Conservation (phyloP, 1,284 basidiomycete genomes). For the Amylostereum areolatum region DNA sequence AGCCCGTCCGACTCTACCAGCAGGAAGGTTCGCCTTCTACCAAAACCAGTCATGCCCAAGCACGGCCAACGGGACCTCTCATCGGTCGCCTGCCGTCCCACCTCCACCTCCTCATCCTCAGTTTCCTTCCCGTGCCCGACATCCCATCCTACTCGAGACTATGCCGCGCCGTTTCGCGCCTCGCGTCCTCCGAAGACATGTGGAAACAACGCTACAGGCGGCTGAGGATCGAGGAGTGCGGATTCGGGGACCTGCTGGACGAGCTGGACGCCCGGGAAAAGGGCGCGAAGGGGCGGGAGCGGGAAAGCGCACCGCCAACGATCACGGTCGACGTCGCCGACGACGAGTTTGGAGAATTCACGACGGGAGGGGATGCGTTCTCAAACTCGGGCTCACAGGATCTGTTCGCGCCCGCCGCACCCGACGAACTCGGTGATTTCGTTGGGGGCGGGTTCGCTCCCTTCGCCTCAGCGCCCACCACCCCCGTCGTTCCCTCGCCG, state of each 20-base stretch:
- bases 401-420: slow-evolving; percentile 20
- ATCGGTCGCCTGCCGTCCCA: slow-evolving; percentile 77
- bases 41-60: slow-evolving; percentile 17
- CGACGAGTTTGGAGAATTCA: slow-evolving; percentile 91
- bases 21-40: slow-evolving; percentile 21
- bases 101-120: slow-evolving; percentile 69
- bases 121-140: slow-evolving; percentile 72
- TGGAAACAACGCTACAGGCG: slow-evolving; percentile 72
- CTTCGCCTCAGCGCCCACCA: slow-evolving; percentile 16
- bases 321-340: slow-evolving; percentile 50
- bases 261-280: slow-evolving; percentile 45
- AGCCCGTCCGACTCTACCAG: slow-evolving; percentile 65
- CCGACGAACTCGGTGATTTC: slow-evolving; percentile 52
- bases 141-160: slow-evolving; percentile 68
- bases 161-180: slow-evolving; percentile 55
- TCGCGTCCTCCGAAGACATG: slow-evolving; percentile 65
- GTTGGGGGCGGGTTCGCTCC: slow-evolving; percentile 35
- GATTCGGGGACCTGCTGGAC: slow-evolving; percentile 49
- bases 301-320: slow-evolving; percentile 45
- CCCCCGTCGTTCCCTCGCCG: slow-evolving; percentile 16
- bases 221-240: slow-evolving; percentile 45
- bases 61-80: slow-evolving; percentile 23
- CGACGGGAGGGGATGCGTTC: slow-evolving; percentile 37
- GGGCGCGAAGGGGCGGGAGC: slow-evolving; percentile 28
- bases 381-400: neutral